Evolutionary conservation across 2,329 filamentous ascomycete species (phyloP).

Genomic region (Botryotinia narcissicola): DNA sequence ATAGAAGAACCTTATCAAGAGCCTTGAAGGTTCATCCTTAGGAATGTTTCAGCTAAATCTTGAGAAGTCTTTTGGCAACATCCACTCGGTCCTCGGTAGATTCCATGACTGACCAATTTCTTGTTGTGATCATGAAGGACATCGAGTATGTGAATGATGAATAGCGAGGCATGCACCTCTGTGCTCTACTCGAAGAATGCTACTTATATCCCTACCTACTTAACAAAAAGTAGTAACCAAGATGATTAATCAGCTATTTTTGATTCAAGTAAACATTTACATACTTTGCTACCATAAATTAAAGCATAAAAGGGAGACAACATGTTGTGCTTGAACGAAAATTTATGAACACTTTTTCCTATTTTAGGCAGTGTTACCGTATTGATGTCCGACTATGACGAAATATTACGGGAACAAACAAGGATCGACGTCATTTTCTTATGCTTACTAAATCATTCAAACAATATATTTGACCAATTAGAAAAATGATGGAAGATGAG

Average conservation of each 20-base stretch:
- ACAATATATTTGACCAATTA: neutral
- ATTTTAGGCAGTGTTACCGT: neutral
- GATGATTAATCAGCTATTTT: neutral
- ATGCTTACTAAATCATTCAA: neutral
- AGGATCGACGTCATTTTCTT: conserved; percentile 9
- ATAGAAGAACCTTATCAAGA: neutral
- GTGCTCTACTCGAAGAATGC: too few relatives aligned
- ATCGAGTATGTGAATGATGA: neutral
- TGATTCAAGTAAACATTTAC: neutral
- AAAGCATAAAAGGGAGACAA: neutral
- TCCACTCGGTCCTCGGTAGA: neutral
- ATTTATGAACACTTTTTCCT: neutral
- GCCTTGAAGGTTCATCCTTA: neutral
- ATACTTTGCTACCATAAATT: neutral
- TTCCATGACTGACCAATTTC: neutral
- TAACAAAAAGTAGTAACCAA: too few relatives aligned
- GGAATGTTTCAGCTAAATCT: neutral
- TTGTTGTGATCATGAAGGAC: neutral
- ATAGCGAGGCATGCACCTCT: too few relatives aligned
- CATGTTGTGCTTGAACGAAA: neutral
- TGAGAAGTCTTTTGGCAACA: neutral
- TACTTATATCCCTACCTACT: neutral
- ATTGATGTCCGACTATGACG: conserved; percentile 10
- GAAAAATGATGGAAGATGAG: neutral
- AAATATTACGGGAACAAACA: neutral